Conservation (phyloP, 75 land plant species). For the Picea sitchensis region DNA sequence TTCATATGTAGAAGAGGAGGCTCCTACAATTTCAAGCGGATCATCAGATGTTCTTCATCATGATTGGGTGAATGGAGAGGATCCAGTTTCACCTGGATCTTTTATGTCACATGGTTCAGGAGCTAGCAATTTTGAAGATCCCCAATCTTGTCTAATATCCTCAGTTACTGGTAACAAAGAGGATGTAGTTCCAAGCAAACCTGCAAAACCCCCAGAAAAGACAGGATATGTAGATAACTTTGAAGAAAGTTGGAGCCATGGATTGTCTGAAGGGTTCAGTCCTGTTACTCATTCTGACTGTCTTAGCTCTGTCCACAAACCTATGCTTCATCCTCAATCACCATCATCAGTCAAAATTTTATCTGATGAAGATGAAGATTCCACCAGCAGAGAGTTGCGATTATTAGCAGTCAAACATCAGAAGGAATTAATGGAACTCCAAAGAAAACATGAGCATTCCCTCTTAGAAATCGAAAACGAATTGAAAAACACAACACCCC, state of each 20-base stretch:
- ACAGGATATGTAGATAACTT: background rate
- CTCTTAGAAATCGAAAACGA: background rate
- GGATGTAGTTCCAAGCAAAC: background rate
- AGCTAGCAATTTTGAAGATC: background rate
- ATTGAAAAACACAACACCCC: conserved; percentile 1
- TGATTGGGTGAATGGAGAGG: background rate
- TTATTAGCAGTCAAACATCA: background rate
- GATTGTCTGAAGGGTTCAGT: conserved; percentile 3
- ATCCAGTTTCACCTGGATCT: conserved; percentile 4
- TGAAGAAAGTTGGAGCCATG: conserved; percentile 8
- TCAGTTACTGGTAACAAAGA: background rate
- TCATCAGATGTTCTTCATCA: conserved; percentile 15
- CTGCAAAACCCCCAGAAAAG: background rate
- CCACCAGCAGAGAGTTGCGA: conserved; percentile 6
- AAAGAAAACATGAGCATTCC: conserved; percentile 9
- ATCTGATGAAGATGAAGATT: background rate
- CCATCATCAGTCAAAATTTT: background rate
- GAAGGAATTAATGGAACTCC: conserved; percentile 7
- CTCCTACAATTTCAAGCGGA: conserved; percentile 23
- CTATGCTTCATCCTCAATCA: background rate
- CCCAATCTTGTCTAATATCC: background rate
- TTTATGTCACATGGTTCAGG: background rate
- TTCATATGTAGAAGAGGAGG: conserved; percentile 22
- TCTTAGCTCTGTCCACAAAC: background rate
- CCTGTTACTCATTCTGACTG: background rate